A percentile compares a stretch with the other conserved stretches of the same genome.
These are phyloP conservation scores for Xanthoconium purpureum DNA, from an alignment of 768 basidiomycete species.

Conservation along the genomic window DNA sequence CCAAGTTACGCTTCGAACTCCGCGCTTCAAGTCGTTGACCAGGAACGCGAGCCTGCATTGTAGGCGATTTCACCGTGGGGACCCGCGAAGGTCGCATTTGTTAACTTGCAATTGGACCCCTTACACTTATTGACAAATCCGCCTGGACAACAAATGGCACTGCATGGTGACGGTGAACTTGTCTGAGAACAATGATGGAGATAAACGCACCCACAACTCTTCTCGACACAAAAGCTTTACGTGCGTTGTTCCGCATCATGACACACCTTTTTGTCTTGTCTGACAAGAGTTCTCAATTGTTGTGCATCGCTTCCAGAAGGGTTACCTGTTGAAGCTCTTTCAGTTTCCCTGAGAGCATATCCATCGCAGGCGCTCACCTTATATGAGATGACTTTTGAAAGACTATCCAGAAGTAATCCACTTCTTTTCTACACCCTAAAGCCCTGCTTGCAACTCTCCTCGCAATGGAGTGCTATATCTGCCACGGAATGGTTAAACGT, in stretches of 20 bases:
- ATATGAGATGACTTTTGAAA: neutral
- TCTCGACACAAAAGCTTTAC: neutral
- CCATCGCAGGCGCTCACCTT: neutral
- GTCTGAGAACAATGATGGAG: neutral
- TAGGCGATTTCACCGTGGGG: no score
- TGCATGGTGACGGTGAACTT: no score
- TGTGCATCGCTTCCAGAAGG: no score
- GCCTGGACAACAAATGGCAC: no score
- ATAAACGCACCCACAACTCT: conserved; percentile 4
- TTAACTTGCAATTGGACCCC: no score
- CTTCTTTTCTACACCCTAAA: neutral
- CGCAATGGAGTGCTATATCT: conserved; percentile 19
- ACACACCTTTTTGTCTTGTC: conserved; percentile 4
- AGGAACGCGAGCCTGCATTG: no score
- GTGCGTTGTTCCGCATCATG: neutral
- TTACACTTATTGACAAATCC: no score
- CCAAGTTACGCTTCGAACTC: no score
- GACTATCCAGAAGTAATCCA: no score
- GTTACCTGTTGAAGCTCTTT: no score
- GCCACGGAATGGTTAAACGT: conserved; percentile 5
- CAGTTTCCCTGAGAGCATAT: neutral
- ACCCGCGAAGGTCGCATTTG: no score
- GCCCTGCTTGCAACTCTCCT: neutral
- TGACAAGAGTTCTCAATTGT: conserved; percentile 6
- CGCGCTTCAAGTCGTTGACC: no score